Percentiles rank a stretch among this genome's conserved stretches.
These are phyloP conservation scores for Colletotrichum somersetense DNA, from an alignment of 2,329 filamentous ascomycete species.

Conservation along the genomic window DNA sequence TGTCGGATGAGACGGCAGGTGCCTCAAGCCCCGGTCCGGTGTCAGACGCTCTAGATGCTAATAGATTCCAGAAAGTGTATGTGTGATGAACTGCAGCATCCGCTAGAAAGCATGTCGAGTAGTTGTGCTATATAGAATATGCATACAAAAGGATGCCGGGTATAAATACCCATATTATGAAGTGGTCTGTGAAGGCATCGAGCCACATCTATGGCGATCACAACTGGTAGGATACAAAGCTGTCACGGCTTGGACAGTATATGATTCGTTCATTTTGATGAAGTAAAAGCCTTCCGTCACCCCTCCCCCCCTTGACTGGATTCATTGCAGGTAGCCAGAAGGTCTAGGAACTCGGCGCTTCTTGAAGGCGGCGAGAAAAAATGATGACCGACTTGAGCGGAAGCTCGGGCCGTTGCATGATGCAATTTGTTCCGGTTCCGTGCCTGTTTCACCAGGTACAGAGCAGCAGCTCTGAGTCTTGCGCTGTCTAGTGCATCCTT, in stretches of 20 bases:
- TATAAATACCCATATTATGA: too few species aligned
- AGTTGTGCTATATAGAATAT: too few species aligned
- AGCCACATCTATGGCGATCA: too few species aligned
- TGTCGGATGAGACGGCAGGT: neutral
- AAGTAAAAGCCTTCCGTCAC: too few species aligned
- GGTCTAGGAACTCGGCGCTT: fast-evolving
- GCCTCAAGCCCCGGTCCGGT: neutral
- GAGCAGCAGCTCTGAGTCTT: neutral
- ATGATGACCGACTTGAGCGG: neutral
- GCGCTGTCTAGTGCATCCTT: neutral
- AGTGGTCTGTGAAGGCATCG: too few species aligned
- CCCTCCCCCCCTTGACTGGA: neutral
- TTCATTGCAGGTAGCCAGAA: neutral
- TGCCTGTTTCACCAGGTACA: neutral
- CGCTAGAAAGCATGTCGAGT: too few species aligned
- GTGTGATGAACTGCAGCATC: too few species aligned
- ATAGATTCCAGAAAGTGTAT: neutral
- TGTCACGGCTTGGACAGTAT: too few species aligned
- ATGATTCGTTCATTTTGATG: too few species aligned
- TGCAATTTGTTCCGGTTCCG: neutral
- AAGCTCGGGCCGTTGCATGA: neutral
- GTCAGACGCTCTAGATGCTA: neutral
- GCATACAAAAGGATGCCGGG: too few species aligned
- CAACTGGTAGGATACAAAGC: too few species aligned
- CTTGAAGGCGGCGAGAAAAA: neutral